A percentile compares a stretch with the other conserved stretches of the same genome.
phyloP scores from a whole-genome alignment of 108 stramenopile genomes.

The Nitzschia sp. region DNA sequence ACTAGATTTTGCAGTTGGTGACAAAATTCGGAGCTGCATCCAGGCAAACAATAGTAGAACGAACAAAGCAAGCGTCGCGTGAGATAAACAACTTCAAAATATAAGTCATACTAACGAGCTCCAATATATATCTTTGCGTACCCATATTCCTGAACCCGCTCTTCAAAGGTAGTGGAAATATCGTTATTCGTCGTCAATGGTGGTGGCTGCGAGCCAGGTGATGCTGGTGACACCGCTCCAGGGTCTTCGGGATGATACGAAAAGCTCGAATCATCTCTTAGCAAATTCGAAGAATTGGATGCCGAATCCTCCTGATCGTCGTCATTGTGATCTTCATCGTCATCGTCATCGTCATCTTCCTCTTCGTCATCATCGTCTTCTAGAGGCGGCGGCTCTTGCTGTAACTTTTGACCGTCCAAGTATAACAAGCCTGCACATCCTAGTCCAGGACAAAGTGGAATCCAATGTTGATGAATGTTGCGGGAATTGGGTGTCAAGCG shows the following conservation, averaged over 20 bases:
- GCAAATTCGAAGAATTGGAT: not conserved
- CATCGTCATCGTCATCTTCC: slow-evolving; percentile 21
- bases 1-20: slow-evolving; percentile 20
- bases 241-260: slow-evolving; percentile 4
- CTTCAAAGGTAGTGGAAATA: slow-evolving; percentile 11
- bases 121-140: not conserved
- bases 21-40: slow-evolving; percentile 17
- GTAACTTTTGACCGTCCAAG: slow-evolving; percentile 21
- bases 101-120: not conserved
- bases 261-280: slow-evolving; percentile 13
- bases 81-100: not conserved
- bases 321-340: slow-evolving; percentile 7
- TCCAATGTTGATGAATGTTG: slow-evolving; percentile 55
- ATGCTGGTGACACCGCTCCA: not conserved
- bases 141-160: slow-evolving; percentile 22
- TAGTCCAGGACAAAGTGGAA: slow-evolving; percentile 55
- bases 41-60: not conserved
- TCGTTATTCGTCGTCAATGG: not conserved
- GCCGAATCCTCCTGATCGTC: not conserved
- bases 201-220: not conserved
- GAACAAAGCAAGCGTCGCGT: not conserved
- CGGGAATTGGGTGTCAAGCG: slow-evolving; percentile 64
- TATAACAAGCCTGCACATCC: slow-evolving; percentile 47
- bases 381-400: not conserved
- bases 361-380: slow-evolving; percentile 24